These are phyloP conservation scores for Tulasnella sp. DNA, from an alignment of 768 basidiomycete species.

Conservation along the genomic window DNA sequence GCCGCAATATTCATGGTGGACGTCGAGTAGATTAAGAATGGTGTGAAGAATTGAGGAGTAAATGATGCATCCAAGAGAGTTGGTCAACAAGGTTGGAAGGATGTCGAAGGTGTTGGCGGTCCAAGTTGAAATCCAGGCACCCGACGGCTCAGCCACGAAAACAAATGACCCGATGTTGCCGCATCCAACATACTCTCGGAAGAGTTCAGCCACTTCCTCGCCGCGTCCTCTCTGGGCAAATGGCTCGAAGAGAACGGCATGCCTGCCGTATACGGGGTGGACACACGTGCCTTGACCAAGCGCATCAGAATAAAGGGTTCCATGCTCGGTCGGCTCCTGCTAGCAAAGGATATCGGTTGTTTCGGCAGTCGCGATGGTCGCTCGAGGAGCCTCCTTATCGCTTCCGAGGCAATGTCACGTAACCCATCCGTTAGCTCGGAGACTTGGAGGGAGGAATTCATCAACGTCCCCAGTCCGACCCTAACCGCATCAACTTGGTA, in stretches of 20 bases:
- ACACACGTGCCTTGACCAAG: constrained; percentile 96
- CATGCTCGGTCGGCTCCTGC: constrained; percentile 84
- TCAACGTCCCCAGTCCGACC: constrained; percentile 80
- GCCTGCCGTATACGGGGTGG: constrained; percentile 93
- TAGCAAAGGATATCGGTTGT: constrained; percentile 55
- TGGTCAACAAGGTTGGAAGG: too few species aligned
- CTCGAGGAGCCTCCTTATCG: constrained; percentile 37
- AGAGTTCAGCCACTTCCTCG: constrained; percentile 93
- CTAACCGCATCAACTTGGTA: constrained; percentile 88
- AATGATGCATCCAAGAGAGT: too few species aligned
- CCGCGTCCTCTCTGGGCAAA: constrained; percentile 77
- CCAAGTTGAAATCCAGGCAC: too few species aligned
- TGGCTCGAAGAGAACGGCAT: constrained; percentile 97
- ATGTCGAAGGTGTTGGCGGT: too few species aligned
- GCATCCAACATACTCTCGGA: too few species aligned
- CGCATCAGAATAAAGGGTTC: constrained; percentile 92
- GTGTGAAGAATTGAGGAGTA: too few species aligned
- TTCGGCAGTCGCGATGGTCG: constrained; percentile 44
- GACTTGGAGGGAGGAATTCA: constrained; percentile 83
- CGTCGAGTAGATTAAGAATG: too few species aligned
- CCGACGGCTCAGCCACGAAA: too few species aligned
- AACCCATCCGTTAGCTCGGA: constrained; percentile 51
- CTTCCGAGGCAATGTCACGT: constrained; percentile 48
- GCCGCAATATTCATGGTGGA: too few species aligned
- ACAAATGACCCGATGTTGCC: too few species aligned